Evolutionary conservation across 2,329 filamentous ascomycete species (phyloP), one percentile per base, ranked within the genome.

Genomic region (Clonostachys byssicola): DNA sequence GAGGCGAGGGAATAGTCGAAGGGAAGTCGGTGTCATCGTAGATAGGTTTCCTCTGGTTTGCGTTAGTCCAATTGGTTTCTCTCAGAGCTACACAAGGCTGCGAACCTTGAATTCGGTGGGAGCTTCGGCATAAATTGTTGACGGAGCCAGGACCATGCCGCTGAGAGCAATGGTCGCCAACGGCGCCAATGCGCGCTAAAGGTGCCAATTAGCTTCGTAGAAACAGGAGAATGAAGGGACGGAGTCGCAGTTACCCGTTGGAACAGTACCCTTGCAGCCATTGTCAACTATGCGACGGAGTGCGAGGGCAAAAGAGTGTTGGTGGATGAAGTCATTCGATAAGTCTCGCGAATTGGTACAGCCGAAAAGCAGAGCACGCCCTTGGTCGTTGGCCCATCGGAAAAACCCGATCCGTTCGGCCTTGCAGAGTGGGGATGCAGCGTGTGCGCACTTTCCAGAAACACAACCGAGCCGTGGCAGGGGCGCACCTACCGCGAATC

Each of bases 11-110:
- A 54, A 63, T 62, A 51, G 64, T 53, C 44, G 63, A 56, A 56
- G 70, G 60, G 49, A 67, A 60, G 64, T 85, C 78, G 63, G 74
- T 70, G 63, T 85, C 78, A 69, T 92, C 88, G 78, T 95, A 95
- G 71, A 95, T 94, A 54, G 89, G 86, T 66, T 87, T 88, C 63
- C 77, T 62, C 67, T 66, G 23, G 16, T 39, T 39, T 18, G 36
- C 10, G 36, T 39, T 12, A 39, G 36, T 33, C 17, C 30, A 18
- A 43, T 18, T 23, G 42, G 12, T 14, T 34, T 5, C n/a, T 16
- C 23, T 34, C 6, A 23, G 20, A n/a, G 30, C 42, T 13, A 18
- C 5, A 42, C 44, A 39, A 40, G 16, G 34, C 30, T 23, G 52
- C 56, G 42, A 49, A 67, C 64, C 61, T 65, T 67, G 50, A 55